phyloP scores from a whole-genome alignment of 2,329 filamentous ascomycete genomes.

The Alternaria gaisen region DNA sequence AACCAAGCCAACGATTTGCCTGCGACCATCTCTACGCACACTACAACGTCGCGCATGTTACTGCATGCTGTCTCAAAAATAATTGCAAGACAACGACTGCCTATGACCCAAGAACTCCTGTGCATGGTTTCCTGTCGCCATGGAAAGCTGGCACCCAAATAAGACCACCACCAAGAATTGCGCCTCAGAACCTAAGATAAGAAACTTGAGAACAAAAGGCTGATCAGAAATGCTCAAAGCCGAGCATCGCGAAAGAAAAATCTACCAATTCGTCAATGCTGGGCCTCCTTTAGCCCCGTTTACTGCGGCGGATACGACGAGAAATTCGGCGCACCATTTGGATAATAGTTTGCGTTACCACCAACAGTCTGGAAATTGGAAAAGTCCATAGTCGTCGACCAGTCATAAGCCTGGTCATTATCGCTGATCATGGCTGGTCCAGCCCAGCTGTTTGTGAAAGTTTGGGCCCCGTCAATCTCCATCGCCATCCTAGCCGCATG shows the following conservation, averaged over 20 bases:
- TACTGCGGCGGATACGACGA: not conserved
- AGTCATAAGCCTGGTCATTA: not conserved
- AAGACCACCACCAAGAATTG: not conserved
- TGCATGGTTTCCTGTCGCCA: not conserved
- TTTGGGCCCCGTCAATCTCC: constrained; percentile 4
- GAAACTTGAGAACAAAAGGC: not conserved
- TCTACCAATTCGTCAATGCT: too few relatives aligned
- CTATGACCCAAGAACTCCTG: not conserved
- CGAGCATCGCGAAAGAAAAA: too few relatives aligned
- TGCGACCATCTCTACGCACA: not conserved
- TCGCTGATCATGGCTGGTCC: constrained; percentile 4
- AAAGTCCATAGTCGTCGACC: not conserved
- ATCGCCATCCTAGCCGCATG: constrained; percentile 6
- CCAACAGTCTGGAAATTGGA: not conserved
- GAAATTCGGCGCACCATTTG: too few relatives aligned
- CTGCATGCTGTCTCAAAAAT: not conserved
- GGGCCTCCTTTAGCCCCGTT: too few relatives aligned
- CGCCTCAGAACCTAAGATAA: not conserved
- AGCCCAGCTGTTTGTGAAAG: constrained; percentile 4
- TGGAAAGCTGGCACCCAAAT: not conserved
- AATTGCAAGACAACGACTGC: not conserved
- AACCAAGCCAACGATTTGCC: not conserved
- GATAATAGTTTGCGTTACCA: too few relatives aligned
- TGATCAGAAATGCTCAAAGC: not conserved
- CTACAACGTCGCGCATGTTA: not conserved